Percentiles rank a stretch among this genome's conserved stretches.
phyloP scores from a whole-genome alignment of 164 flowering plant genomes.

The Vitis riparia region DNA sequence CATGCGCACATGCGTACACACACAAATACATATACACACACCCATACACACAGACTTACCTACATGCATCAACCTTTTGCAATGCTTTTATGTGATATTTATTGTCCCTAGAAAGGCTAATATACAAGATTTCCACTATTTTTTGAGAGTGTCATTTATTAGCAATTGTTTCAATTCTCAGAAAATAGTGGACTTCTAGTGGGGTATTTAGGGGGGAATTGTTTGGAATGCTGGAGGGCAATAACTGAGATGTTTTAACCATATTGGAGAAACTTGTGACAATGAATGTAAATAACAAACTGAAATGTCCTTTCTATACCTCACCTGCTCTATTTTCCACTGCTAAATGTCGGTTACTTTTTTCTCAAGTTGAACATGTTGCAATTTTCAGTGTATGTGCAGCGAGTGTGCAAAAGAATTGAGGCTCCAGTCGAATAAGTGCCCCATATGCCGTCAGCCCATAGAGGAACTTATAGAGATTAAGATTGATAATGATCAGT shows the following conservation, averaged over 20 bases:
- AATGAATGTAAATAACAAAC: background rate
- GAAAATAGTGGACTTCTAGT: too few species aligned
- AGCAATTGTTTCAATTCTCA: too few species aligned
- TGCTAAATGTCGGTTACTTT: background rate
- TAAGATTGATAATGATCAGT: conserved; percentile 45
- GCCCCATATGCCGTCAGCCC: conserved; percentile 88
- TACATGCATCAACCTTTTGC: too few species aligned
- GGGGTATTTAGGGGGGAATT: too few species aligned
- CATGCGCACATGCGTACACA: too few species aligned
- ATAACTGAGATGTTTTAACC: background rate
- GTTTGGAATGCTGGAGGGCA: too few species aligned
- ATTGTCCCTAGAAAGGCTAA: too few species aligned
- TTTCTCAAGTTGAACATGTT: conserved; percentile 18
- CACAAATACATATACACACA: too few species aligned
- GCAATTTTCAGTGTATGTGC: conserved; percentile 73
- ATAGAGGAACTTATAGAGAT: conserved; percentile 76
- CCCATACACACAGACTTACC: too few species aligned
- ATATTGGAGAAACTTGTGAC: background rate
- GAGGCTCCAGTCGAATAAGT: conserved; percentile 69
- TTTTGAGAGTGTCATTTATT: too few species aligned
- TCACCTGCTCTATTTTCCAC: background rate
- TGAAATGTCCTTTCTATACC: background rate
- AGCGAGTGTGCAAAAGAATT: conserved; percentile 77
- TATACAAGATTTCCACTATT: too few species aligned
- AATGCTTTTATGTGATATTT: too few species aligned